Conservation (phyloP, 306 rosid genomes). For the Castanea crenata region DNA sequence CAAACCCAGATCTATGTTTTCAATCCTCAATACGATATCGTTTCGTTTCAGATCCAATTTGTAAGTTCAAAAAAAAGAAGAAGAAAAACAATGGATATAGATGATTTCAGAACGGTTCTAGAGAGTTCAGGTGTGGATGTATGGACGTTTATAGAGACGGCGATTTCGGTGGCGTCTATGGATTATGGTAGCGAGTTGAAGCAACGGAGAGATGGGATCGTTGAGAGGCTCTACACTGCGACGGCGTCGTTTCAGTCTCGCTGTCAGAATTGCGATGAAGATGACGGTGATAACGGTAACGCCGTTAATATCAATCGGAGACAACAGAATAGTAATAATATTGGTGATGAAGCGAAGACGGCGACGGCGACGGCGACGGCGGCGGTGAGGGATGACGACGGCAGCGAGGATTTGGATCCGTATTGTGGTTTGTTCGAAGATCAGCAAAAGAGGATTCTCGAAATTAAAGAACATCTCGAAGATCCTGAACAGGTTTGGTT, state of each 20-base stretch:
- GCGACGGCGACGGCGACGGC: constrained; percentile 64
- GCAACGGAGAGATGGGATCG: constrained; percentile 74
- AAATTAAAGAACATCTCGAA: constrained; percentile 82
- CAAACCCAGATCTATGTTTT: constrained; percentile 36
- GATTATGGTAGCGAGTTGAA: constrained; percentile 64
- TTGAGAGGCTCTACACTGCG: constrained; percentile 59
- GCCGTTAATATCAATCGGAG: constrained; percentile 20
- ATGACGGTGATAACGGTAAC: constrained; percentile 19
- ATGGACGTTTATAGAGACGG: constrained; percentile 80
- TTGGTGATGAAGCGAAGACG: constrained; percentile 17
- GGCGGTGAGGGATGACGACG: constrained; percentile 40
- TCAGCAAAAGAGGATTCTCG: constrained; percentile 81
- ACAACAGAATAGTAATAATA: constrained; percentile 1
- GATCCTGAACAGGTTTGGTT: constrained; percentile 62
- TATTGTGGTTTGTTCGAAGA: constrained; percentile 74
- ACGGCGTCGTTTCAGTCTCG: constrained; percentile 29
- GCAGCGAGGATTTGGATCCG: constrained; percentile 51
- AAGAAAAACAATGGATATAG: constrained; percentile 57
- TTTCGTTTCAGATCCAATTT: constrained; percentile 20
- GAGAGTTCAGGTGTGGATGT: constrained; percentile 81
- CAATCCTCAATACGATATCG: not conserved
- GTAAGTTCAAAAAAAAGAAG: too few relatives aligned
- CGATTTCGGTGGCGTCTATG: constrained; percentile 68
- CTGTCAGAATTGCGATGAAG: constrained; percentile 49
- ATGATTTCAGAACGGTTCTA: constrained; percentile 75